Base-by-base conservation (phyloP, 805 yeast species). In the Jamesozyma piceae region DNA sequence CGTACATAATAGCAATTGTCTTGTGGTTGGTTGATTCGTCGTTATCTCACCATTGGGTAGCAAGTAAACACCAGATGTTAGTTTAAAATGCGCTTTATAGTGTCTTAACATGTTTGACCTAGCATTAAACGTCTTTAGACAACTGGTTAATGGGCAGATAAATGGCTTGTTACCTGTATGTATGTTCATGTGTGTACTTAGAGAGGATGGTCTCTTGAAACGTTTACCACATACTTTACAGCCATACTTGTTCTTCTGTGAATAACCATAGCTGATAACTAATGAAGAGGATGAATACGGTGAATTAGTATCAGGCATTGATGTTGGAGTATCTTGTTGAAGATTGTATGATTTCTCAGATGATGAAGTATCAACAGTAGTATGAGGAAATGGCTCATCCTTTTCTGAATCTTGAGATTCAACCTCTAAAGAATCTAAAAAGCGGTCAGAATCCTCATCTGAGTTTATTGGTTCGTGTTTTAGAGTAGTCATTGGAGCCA, bases 131-230 rank as follows among this genome's bases (percentile, higher is more conserved):
- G 76, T 70, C 47, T 85, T 75, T 15, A 75, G 73, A 61, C 97
- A 88, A 4, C 72, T 63, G 10, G 73, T 75, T 24, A 46, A 45
- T n/a, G 54, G 58, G 64, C 97, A 88, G 27, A 70, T 67, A 56
- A 76, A 88, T n/a, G 97, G 97, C 57, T 82, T 82, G 53, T 86
- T 90, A 20, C 95, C 95, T 1, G 95, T 85, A 54, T 86, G 95
- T 27, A 85, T 71, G 48, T 95, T 69, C 56, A 75, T 65, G 64
- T 87, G 95, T 0, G 95, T 86, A 37, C 88, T 65, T 48, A 87
- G 66, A 55, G 87, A 86, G 14, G 95, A 95, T 34, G 95, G 89
- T 57, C 88, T 92, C 0, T 92, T 80, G 54, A 87, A 87, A 42
- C 77, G 62, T 58, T 86, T 86, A 18, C 77, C 80, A 63, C 95